These are phyloP conservation scores for Globisporangium nagaii DNA, from an alignment of 352 stramenopile genomes.

Conservation along the genomic window DNA sequence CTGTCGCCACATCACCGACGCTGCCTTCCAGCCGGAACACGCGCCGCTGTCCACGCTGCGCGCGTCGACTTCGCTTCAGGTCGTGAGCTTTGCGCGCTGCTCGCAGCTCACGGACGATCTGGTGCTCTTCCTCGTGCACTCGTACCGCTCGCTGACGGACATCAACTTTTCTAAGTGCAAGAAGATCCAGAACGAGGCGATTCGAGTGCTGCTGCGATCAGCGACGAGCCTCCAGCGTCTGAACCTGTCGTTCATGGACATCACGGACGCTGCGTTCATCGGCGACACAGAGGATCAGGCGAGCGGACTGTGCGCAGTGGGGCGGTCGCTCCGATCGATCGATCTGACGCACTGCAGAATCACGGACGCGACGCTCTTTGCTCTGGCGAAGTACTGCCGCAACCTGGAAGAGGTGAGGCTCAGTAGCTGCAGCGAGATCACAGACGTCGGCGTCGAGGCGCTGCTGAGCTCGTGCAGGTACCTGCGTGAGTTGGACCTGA, in stretches of 20 bases:
- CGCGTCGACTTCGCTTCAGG: constrained; percentile 70
- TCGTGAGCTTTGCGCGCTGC: constrained; percentile 76
- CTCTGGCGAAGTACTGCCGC: constrained; percentile 55
- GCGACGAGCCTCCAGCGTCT: constrained; percentile 54
- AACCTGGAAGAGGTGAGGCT: constrained; percentile 66
- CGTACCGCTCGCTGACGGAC: constrained; percentile 66
- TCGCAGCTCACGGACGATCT: constrained; percentile 76
- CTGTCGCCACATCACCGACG: constrained; percentile 84
- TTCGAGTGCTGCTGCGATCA: constrained; percentile 58
- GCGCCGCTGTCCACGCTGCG: constrained; percentile 60
- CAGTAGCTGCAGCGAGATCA: constrained; percentile 71
- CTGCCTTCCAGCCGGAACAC: constrained; percentile 81
- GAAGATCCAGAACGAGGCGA: constrained; percentile 72
- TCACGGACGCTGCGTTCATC: constrained; percentile 64
- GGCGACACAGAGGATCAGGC: constrained; percentile 36
- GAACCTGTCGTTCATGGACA: constrained; percentile 83
- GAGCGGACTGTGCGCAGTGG: constrained; percentile 44
- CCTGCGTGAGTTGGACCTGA: constrained; percentile 61
- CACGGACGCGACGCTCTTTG: constrained; percentile 62
- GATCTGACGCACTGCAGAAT: constrained; percentile 74
- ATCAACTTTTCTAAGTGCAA: constrained; percentile 84
- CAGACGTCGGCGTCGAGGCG: constrained; percentile 66
- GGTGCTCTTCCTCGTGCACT: constrained; percentile 73
- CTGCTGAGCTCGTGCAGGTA: constrained; percentile 45
- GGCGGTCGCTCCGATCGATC: constrained; percentile 36